Conservation (phyloP, 2,329 filamentous ascomycete genomes). For the Alternaria sp. region DNA sequence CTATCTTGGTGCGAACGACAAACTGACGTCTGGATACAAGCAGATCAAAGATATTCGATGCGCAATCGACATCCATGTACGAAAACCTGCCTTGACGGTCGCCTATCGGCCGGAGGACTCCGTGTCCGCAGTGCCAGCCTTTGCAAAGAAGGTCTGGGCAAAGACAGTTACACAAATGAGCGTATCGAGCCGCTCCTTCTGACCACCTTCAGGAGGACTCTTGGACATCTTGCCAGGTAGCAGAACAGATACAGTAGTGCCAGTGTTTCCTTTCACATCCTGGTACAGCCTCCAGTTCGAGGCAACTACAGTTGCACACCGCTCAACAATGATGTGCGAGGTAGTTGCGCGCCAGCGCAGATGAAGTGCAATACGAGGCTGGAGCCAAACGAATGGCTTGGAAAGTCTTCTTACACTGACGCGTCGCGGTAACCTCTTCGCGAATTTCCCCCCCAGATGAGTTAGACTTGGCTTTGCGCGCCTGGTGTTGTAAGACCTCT, state of each 20-base stretch:
- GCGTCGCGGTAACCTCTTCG: background rate
- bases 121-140: constrained; percentile 52
- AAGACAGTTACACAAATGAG: constrained; percentile 49
- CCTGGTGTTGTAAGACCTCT: background rate
- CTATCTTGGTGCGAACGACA: background rate
- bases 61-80: background rate
- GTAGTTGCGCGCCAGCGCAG: background rate
- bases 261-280: constrained; percentile 51
- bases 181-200: constrained; percentile 52
- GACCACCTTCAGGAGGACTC: constrained; percentile 49
- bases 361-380: background rate
- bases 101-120: constrained; percentile 32
- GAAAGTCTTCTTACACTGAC: background rate
- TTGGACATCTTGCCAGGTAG: constrained; percentile 49
- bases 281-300: constrained; percentile 52
- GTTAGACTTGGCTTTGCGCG: background rate
- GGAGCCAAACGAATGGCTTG: background rate
- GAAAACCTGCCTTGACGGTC: constrained; percentile 1
- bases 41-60: background rate
- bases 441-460: background rate
- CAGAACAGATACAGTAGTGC: constrained; percentile 52
- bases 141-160: constrained; percentile 48
- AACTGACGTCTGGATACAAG: background rate
- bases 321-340: background rate
- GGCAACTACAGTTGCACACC: background rate